Conservation (phyloP, 2,329 filamentous ascomycete genomes). For the Fusarium sp. region DNA sequence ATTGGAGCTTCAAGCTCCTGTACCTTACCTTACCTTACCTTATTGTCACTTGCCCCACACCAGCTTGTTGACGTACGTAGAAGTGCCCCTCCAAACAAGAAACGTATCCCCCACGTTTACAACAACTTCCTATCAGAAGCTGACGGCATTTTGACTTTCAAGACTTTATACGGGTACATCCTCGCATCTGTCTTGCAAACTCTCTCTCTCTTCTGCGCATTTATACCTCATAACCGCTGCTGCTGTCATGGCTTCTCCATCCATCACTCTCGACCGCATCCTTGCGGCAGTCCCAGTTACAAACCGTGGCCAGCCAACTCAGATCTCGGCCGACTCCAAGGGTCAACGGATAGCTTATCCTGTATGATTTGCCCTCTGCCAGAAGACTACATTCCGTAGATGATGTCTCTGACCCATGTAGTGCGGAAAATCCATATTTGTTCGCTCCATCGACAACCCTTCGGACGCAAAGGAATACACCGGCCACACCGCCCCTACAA, state of each 20-base stretch:
- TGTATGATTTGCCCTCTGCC: constrained; percentile 62
- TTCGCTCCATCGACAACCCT: constrained; percentile 93
- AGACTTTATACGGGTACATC: neutral
- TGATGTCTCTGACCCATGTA: constrained; percentile 52
- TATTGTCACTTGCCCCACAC: constrained; percentile 25
- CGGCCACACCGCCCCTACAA: constrained; percentile 87
- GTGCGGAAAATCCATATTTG: constrained; percentile 97
- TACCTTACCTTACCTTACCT: too few relatives aligned
- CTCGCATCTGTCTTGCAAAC: constrained; percentile 16
- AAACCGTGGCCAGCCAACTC: constrained; percentile 86
- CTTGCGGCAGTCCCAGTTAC: constrained; percentile 89
- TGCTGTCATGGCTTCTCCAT: constrained; percentile 53
- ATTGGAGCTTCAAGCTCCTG: constrained; percentile 6
- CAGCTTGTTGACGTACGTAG: constrained; percentile 11
- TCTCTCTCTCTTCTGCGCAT: neutral
- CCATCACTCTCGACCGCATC: constrained; percentile 73
- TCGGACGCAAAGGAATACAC: constrained; percentile 89
- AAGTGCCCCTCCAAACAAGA: constrained; percentile 31
- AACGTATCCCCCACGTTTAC: constrained; percentile 29
- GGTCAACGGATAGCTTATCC: constrained; percentile 94
- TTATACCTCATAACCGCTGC: neutral
- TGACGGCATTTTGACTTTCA: constrained; percentile 25
- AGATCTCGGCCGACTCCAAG: constrained; percentile 87
- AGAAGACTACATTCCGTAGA: neutral
- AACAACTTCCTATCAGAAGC: constrained; percentile 20